Base-by-base conservation (phyloP, 345 rosid species). In the Hibiscus mutabilis region DNA sequence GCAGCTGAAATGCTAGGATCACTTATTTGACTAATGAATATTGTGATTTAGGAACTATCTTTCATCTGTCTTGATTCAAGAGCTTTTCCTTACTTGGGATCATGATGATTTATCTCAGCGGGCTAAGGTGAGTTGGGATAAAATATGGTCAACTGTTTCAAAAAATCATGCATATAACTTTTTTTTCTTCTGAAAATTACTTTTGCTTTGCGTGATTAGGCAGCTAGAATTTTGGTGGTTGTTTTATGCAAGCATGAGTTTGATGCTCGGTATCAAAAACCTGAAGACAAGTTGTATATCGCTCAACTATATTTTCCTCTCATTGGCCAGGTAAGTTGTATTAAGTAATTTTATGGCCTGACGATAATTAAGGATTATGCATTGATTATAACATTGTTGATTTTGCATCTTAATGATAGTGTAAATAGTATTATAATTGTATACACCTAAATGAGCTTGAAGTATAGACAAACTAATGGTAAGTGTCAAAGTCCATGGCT, bases 261-360 rank as follows among this genome's bases (percentile, higher is more conserved):
- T 81, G 99, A 95, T 82, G 89, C 86, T 80, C 98, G 98, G 72
- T 95, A 95, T 80, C 98, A 95, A 73, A 95, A 92, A 88, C 94
- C 92, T 58, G 99, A 95, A 86, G 99, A 95, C 86, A 95, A 95
- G 82, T 88, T 92, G 46, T 95, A 95, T 70, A 95, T 95, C 53
- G 94, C 98, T 44, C 99, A 95, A 78, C 82, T 90, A 40, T 92
- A 95, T 81, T 92, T 90, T 78, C 97, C 99, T 40, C 89, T 95
- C 75, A 86, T 95, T 19, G 98, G 96, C 68, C 98, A 90, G 97
- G 99, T 95, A 78, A 14, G 3, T 75, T 40, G 21, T 12, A 44
- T 69, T 24, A 11, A 8, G 46, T 61, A 13, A 67, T 47, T 55
- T 52, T 69, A 18, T 49, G 19, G 58, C 42, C 22, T 14, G 22